Base-by-base conservation (phyloP, 164 flowering plant species). In the Stephania cephalantha region DNA sequence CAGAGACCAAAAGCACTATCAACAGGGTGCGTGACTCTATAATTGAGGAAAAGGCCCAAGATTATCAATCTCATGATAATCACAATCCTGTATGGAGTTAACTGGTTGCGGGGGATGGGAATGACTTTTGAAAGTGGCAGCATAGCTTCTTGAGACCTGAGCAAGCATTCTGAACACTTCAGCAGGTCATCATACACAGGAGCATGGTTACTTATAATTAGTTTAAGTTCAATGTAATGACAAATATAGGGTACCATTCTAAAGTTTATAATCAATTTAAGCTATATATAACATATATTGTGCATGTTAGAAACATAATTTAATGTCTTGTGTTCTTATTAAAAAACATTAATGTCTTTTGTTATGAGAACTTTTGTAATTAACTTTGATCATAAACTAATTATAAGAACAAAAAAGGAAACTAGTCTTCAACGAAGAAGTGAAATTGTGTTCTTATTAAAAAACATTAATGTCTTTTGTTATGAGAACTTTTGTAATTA, bases 11-110 rank as follows among this genome's bases (percentile, higher is more conserved):
- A 85, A 75, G 98, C 92, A 76, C 95, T 93, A 42, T 93, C 94
- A 74, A 95, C 98, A 74, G 97, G 97, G 80, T 95, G 76, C 42
- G 97, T 91, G 1, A 93, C 71, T 83, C 98, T 85, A 79, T 95
- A 95, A 64, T 92, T 89, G 88, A 93, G 89, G 86, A 95, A 95
- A 71, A 95, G 87, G 8, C 84, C 92, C 63, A 95, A 85, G 80
- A 95, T 86, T 78, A 93, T 83, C 85, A 95, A 75, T 73, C 98
- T 90, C 86, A 86, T 74, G 12, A 93, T 82, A 58, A 95, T 95
- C 76, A 95, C 89, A 58, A 78, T 66, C 80, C 99, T 87, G 86
- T 95, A 93, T 30, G 99, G 88, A 30, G 91, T 79, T 63, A 95
- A 78, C 78, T 87, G 90, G 79, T 74, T 80, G 46, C 78, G 74